Evolutionary conservation across 176 grass and related monocot genomes (phyloP).

Genomic region (Lolium rigidum): DNA sequence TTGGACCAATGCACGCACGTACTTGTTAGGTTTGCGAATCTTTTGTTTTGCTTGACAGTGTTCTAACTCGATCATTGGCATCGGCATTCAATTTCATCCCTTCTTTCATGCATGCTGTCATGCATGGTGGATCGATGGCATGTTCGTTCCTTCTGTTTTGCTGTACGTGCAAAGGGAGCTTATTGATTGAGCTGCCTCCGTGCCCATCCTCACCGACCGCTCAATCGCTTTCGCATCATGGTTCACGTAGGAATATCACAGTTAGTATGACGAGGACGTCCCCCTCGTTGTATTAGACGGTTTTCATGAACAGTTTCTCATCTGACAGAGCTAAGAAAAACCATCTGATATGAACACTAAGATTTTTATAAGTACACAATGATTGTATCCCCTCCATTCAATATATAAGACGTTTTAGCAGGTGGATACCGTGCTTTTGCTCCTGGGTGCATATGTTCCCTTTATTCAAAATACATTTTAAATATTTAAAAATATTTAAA

Average conservation of each 20-base stretch:
- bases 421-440: too few species aligned
- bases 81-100: conserved; percentile 24
- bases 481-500: too few species aligned
- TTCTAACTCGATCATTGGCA: not conserved
- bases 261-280: not conserved
- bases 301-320: too few species aligned
- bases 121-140: not conserved
- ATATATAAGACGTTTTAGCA: too few species aligned
- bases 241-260: not conserved
- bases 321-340: too few species aligned
- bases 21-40: not conserved
- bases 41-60: too few species aligned
- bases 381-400: too few species aligned
- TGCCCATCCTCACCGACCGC: not conserved
- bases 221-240: not conserved
- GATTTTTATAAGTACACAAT: too few species aligned
- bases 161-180: not conserved
- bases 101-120: not conserved
- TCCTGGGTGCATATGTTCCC: too few species aligned
- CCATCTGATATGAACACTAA: too few species aligned
- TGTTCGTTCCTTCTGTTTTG: not conserved
- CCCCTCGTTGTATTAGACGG: not conserved
- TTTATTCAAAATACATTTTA: too few species aligned
- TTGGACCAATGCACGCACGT: not conserved
- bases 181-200: conserved; percentile 9